Percentiles rank a stretch among this genome's conserved stretches.
phyloP scores from a whole-genome alignment of 192 early-diverging fungal genomes.

The Rhizophagus clarus region DNA sequence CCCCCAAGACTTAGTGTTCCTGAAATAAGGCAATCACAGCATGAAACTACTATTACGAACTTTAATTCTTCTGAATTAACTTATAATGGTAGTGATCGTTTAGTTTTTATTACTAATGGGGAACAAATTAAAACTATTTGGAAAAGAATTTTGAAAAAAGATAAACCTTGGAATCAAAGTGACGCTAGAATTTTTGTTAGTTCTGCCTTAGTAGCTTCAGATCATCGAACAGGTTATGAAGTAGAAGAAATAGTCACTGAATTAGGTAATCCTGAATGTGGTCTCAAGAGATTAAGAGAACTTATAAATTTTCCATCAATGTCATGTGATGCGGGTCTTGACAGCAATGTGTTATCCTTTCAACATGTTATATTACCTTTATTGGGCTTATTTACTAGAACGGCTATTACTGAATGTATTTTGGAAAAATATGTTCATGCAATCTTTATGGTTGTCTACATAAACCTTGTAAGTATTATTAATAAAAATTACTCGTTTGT shows the following conservation, averaged over 20 bases:
- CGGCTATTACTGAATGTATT: conserved; percentile 37
- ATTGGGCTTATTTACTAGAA: conserved; percentile 34
- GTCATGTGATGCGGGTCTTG: too few relatives aligned
- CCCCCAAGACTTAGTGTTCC: too few relatives aligned
- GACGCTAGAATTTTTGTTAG: conserved; percentile 2
- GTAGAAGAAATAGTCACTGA: too few relatives aligned
- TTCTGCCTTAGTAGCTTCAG: neutral
- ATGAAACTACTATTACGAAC: neutral
- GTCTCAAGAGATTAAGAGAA: too few relatives aligned
- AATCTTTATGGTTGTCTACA: too few relatives aligned
- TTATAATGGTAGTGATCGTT: conserved; percentile 7
- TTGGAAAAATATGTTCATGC: conserved; percentile 35
- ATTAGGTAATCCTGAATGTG: too few relatives aligned
- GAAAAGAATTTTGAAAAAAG: neutral
- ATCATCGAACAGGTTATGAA: too few relatives aligned
- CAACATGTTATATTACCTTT: too few relatives aligned
- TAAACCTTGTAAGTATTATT: neutral
- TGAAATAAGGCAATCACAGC: too few relatives aligned
- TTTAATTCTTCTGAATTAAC: conserved; percentile 11
- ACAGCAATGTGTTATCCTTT: too few relatives aligned
- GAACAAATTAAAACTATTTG: neutral
- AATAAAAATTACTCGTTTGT: too few relatives aligned
- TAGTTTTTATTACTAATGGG: neutral
- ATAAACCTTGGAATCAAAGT: neutral
- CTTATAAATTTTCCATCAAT: too few relatives aligned